Base-by-base conservation (phyloP, 2,329 filamentous ascomycete genomes). In the Scedosporium minutisporum region DNA sequence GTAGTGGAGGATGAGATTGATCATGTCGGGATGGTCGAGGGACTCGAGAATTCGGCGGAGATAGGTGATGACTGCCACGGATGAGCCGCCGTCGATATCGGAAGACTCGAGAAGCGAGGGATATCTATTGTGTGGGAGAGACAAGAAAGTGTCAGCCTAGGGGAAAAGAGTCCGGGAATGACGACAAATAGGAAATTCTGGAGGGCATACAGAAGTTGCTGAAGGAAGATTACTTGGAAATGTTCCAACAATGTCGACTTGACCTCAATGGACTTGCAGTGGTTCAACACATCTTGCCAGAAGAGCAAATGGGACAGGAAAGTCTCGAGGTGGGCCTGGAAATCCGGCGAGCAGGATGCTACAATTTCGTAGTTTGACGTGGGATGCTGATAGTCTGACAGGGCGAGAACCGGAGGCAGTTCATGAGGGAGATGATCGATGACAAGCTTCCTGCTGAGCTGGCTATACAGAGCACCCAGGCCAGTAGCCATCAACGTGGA, bases 401-500 rank as follows among this genome's bases (percentile, higher is more conserved):
- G 82, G 41, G 89, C 88, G 18, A 99, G 82, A 61, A 97, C 88
- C 6, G 91, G 87, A 4, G 95, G 93, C 4, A 96, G 77, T 42
- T 88, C 84, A 63, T 91, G 85, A 9, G 86, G 76, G n/a, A 85
- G 82, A 72, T 93, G 86, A 65, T 92, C 82, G 66, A 96, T 88
- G 61, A 93, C 89, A 64, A 96, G 80, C 77, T 96, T 92, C 65
- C 89, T 86, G 68, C 84, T 87, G 65, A 87, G 76, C 68, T 87
- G 84, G 68, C 82, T 86, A 72, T 87, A 85, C 57, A 88, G 70
- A 80, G 84, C 95, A 16, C 95, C 95, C 0, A 99, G 77, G 0
- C 95, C 95, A 0, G 92, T 97, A 3, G 95, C 95, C 95, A 99
- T 97, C 66, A 97, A 80, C 0, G 95, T 97, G 12, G 95, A 95